phyloP scores from a whole-genome alignment of 1,139 yeast genomes.

The Sugiyamaella grinbergsii region DNA sequence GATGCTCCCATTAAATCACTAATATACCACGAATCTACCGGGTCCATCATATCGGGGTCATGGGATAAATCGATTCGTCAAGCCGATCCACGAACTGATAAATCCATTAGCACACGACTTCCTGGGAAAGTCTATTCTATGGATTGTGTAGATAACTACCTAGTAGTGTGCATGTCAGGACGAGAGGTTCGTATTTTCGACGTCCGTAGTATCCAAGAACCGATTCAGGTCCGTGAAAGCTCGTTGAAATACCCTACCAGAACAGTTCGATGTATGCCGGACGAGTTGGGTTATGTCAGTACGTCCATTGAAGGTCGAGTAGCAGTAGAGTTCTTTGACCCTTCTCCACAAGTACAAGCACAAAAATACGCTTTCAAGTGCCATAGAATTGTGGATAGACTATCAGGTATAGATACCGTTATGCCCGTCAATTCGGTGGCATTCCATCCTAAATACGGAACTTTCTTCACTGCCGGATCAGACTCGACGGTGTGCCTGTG shows the following conservation, averaged over 20 bases:
- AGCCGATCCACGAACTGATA: slow-evolving; percentile 40
- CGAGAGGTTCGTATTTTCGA: slow-evolving; percentile 63
- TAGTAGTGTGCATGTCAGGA: slow-evolving; percentile 61
- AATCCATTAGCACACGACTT: slow-evolving; percentile 33
- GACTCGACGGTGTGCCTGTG: slow-evolving; percentile 77
- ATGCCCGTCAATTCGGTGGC: slow-evolving; percentile 74
- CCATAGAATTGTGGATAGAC: slow-evolving; percentile 57
- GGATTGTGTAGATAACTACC: slow-evolving; percentile 53
- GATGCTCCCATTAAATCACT: slow-evolving; percentile 41
- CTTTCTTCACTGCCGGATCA: slow-evolving; percentile 75
- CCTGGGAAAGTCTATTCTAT: slow-evolving; percentile 64
- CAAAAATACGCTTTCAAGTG: slow-evolving; percentile 80
- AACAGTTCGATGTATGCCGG: slow-evolving; percentile 60
- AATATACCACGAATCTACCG: slow-evolving; percentile 34
- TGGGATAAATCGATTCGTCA: slow-evolving; percentile 55
- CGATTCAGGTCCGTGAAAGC: slow-evolving; percentile 60
- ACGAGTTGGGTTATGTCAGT: slow-evolving; percentile 67
- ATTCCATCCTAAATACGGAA: slow-evolving; percentile 52
- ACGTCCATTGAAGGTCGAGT: slow-evolving; percentile 89
- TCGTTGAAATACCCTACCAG: slow-evolving; percentile 75
- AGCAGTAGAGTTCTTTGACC: slow-evolving; percentile 71
- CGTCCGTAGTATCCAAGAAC: slow-evolving; percentile 49
- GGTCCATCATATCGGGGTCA: slow-evolving; percentile 53
- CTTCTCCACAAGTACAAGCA: slow-evolving; percentile 50
- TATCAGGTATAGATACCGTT: slow-evolving; percentile 59